Evolutionary conservation across 164 flowering plant genomes (phyloP).

Genomic region (Umbellularia californica): DNA sequence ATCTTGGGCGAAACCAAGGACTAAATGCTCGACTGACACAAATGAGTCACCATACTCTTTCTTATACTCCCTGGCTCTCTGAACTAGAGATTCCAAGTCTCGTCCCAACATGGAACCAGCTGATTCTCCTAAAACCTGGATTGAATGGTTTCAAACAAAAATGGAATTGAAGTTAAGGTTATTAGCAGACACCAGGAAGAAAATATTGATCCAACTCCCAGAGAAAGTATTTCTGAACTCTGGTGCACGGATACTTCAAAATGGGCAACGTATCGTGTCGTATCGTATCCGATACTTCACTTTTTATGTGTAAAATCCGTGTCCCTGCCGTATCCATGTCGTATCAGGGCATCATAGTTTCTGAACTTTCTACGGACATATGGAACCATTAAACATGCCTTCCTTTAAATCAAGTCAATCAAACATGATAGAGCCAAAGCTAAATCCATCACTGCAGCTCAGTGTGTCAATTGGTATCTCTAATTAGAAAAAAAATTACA

Average conservation of each 20-base stretch:
- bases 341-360: no score
- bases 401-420: neutral
- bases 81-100: slow-evolving; percentile 81
- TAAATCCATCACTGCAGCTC: neutral
- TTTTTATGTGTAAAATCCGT: no score
- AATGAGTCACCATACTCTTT: slow-evolving; percentile 88
- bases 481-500: no score
- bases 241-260: no score
- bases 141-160: neutral
- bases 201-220: neutral
- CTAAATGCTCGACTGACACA: slow-evolving; percentile 93
- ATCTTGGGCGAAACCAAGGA: slow-evolving; percentile 76
- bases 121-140: slow-evolving; percentile 78
- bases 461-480: no score
- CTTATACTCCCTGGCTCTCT: slow-evolving; percentile 74
- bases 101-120: slow-evolving; percentile 95
- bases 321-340: no score
- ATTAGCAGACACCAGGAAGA: neutral
- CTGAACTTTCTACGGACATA: neutral
- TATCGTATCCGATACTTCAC: no score
- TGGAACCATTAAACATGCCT: no score
- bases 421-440: neutral
- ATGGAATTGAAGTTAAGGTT: neutral
- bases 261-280: no score
- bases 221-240: neutral